phyloP scores from a whole-genome alignment of 352 stramenopile genomes.

The Globisporangium viniferum region DNA sequence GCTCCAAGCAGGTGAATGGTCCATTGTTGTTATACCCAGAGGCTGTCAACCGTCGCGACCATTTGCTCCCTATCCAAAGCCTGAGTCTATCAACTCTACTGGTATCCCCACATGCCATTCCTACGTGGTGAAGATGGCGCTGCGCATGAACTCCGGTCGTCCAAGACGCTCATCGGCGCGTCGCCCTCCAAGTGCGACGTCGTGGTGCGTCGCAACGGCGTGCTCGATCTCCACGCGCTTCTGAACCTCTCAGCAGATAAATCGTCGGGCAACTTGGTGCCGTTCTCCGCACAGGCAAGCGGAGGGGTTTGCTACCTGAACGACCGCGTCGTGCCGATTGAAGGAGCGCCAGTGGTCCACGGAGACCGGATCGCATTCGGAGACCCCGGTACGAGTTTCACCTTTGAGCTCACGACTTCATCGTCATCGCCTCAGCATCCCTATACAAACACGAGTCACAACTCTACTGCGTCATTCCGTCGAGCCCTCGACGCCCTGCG shows the following conservation, averaged over 20 bases:
- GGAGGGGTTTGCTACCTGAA: conserved; percentile 55
- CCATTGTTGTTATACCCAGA: neutral
- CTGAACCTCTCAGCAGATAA: conserved; percentile 41
- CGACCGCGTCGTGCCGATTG: conserved; percentile 26
- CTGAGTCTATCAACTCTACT: neutral
- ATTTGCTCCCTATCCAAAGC: neutral
- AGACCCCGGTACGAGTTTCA: conserved; percentile 32
- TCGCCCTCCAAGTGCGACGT: conserved; percentile 49
- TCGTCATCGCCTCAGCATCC: neutral
- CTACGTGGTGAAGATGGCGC: conserved; percentile 16
- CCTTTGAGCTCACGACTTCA: conserved; percentile 41
- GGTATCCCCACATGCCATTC: conserved; percentile 32
- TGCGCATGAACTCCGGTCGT: conserved; percentile 44
- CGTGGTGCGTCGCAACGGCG: conserved; percentile 33
- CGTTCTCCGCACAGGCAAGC: conserved; percentile 29
- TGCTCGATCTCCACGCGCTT: conserved; percentile 59
- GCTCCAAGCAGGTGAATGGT: neutral
- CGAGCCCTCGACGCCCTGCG: conserved; percentile 43
- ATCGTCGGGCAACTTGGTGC: conserved; percentile 40
- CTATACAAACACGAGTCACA: conserved; percentile 10
- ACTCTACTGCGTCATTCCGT: conserved; percentile 35
- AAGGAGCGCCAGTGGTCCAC: conserved; percentile 48
- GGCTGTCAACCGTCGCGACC: conserved; percentile 12
- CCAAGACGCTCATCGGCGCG: conserved; percentile 60
- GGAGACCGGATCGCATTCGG: conserved; percentile 64